A percentile compares a stretch with the other conserved stretches of the same genome.
phyloP scores from a whole-genome alignment of 208 protist genomes.

The Leptomonas pyrrhocoris region DNA sequence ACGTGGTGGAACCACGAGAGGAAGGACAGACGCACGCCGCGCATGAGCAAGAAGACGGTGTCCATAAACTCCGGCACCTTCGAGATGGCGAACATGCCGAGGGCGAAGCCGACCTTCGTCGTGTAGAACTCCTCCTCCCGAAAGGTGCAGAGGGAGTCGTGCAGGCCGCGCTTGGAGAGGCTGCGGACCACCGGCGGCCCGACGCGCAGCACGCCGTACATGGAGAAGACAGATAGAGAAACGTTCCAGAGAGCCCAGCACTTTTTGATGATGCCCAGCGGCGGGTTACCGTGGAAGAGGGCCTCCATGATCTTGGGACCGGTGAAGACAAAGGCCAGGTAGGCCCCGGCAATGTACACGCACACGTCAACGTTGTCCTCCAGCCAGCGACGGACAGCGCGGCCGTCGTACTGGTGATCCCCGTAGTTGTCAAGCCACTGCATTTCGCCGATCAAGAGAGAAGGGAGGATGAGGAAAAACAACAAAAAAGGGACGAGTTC shows the following conservation, averaged over 20 bases:
- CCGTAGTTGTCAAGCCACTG: slow-evolving; percentile 55
- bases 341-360: slow-evolving; percentile 53
- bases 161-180: slow-evolving; percentile 41
- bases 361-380: slow-evolving; percentile 47
- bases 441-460: slow-evolving; percentile 23
- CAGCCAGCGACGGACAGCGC: slow-evolving; percentile 40
- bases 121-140: slow-evolving; percentile 64
- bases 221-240: slow-evolving; percentile 80
- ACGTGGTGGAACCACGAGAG: slow-evolving; percentile 94
- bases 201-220: slow-evolving; percentile 65
- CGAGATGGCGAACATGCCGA: slow-evolving; percentile 80
- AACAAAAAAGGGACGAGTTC: neutral
- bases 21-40: slow-evolving; percentile 78
- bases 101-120: slow-evolving; percentile 67
- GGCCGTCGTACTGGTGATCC: slow-evolving; percentile 46
- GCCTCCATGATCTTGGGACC: slow-evolving; percentile 44
- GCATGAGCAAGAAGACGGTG: slow-evolving; percentile 84
- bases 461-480: neutral
- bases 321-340: slow-evolving; percentile 70
- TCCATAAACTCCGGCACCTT: slow-evolving; percentile 89
- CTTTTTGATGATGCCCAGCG: slow-evolving; percentile 54
- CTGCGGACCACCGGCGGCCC: slow-evolving; percentile 44
- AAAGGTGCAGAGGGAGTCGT: slow-evolving; percentile 74
- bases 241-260: slow-evolving; percentile 87
- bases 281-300: slow-evolving; percentile 48